A percentile compares a stretch with the other conserved stretches of the same genome.
These are phyloP conservation scores for Quercus parvula DNA, from an alignment of 306 rosid genomes.

Conservation along the genomic window DNA sequence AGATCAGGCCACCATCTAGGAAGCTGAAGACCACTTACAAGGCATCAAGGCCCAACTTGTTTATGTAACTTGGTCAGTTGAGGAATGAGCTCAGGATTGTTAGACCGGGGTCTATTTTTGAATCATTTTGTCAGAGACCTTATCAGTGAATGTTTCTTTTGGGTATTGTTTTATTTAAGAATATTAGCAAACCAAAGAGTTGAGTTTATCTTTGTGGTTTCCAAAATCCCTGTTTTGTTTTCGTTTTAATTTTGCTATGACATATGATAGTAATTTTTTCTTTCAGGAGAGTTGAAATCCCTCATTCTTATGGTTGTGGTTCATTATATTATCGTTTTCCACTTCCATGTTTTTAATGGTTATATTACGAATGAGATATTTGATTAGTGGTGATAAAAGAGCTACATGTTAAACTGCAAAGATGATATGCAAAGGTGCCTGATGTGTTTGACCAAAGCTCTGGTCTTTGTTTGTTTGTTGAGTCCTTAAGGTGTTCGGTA, in stretches of 20 bases:
- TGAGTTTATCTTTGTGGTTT: not conserved
- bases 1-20: conserved; percentile 78
- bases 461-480: too few relatives aligned
- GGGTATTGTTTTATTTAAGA: not conserved
- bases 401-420: too few relatives aligned
- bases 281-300: too few relatives aligned
- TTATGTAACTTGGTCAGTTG: conserved; percentile 51
- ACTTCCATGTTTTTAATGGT: too few relatives aligned
- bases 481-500: too few relatives aligned
- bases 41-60: conserved; percentile 84
- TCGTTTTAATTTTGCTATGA: not conserved
- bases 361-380: too few relatives aligned
- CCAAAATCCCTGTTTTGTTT: not conserved
- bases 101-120: not conserved
- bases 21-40: conserved; percentile 92
- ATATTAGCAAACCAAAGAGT: not conserved
- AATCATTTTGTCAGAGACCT: conserved; percentile 13
- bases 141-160: not conserved
- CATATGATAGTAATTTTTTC: too few relatives aligned
- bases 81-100: conserved; percentile 9
- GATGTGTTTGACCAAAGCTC: too few relatives aligned
- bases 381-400: too few relatives aligned
- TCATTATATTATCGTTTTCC: too few relatives aligned
- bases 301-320: too few relatives aligned
- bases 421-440: too few relatives aligned